These are phyloP conservation scores for Melampsora larici-populina DNA, from an alignment of 1,284 basidiomycete species.

Conservation along the genomic window DNA sequence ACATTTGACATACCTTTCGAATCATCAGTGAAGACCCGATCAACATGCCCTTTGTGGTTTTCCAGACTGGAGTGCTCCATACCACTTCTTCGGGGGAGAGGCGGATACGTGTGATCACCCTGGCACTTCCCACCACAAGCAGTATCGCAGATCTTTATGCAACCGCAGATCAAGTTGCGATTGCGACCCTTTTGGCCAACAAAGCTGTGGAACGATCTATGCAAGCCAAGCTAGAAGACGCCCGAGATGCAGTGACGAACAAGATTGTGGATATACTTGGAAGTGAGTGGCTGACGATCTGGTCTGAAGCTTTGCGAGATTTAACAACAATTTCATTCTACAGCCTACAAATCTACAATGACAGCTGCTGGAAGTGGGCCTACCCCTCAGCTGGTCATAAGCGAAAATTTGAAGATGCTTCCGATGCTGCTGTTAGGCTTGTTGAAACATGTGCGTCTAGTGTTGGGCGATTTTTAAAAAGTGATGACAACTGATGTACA, in stretches of 20 bases:
- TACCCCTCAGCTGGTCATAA: slow-evolving; percentile 85
- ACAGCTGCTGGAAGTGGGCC: slow-evolving; percentile 87
- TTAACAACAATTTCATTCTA: not conserved
- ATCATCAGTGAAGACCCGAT: slow-evolving; percentile 73
- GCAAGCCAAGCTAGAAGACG: slow-evolving; percentile 83
- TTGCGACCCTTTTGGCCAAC: slow-evolving; percentile 84
- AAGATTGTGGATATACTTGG: slow-evolving; percentile 84
- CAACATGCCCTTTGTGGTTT: slow-evolving; percentile 84
- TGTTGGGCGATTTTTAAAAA: slow-evolving; percentile 13
- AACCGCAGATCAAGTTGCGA: slow-evolving; percentile 88
- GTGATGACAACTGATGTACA: slow-evolving; percentile 28
- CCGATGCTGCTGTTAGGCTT: slow-evolving; percentile 84
- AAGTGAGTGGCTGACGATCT: slow-evolving; percentile 49
- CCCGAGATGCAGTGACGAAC: slow-evolving; percentile 82
- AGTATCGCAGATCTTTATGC: slow-evolving; percentile 91
- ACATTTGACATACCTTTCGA: not conserved
- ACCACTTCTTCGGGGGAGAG: slow-evolving; percentile 93
- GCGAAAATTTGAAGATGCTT: slow-evolving; percentile 89
- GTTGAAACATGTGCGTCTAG: slow-evolving; percentile 76
- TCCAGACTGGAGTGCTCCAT: slow-evolving; percentile 94
- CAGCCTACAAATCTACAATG: slow-evolving; percentile 90
- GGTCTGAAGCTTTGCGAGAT: too few relatives aligned
- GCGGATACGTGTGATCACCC: slow-evolving; percentile 89
- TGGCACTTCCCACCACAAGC: slow-evolving; percentile 85
- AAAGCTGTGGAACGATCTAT: slow-evolving; percentile 93